Base-by-base conservation (phyloP, 805 yeast genomes). In the Vanderwaltozyma yarrowii region DNA sequence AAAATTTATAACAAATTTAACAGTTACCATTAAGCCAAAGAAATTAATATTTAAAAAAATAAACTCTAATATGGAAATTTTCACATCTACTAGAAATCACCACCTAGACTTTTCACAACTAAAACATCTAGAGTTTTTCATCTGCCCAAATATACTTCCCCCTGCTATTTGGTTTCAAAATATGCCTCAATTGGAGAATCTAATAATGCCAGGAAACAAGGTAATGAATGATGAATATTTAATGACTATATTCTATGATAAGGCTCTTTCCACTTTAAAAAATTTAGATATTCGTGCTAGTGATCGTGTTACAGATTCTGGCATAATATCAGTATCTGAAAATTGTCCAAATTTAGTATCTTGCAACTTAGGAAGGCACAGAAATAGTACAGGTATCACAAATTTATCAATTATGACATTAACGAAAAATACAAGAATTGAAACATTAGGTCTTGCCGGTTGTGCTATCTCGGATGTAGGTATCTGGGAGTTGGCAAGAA, bases 371-470 rank as follows among this genome's bases (percentile, higher is more conserved):
- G 96, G 96, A 10, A 72, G 96, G 42, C 87, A 83, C 40, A 30
- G 26, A 30, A 70, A 72, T 36, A 84, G 88, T 26, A 71, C 74
- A 30, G 59, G 71, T 23, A 74, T 88, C 34, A 78, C 94, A 1
- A 89, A 84, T 63, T 65, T 72, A 27, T 75, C 92, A 6, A 56
- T 87, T 19, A 62, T 72, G 12, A 69, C 71, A 12, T 60, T 87
- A 20, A 71, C 77, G 9, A 65, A 66, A 26, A 72, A 73, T 47
- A 78, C 86, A 38, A 55, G 62, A 16, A 66, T 80, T 33, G 66
- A 69, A 32, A 86, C 96, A 0, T 64, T 88, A 32, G 96, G 96
- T 0, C 63, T 86, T 16, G 95, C 96, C 0, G 97, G 97, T 6
- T 85, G 95, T 57, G 67, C 73, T 32, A 71, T 88, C 15, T 74